A percentile compares a stretch with the other conserved stretches of the same genome.
Conservation (phyloP, 2,329 filamentous ascomycete species). For the Hypoxylon sp. region DNA sequence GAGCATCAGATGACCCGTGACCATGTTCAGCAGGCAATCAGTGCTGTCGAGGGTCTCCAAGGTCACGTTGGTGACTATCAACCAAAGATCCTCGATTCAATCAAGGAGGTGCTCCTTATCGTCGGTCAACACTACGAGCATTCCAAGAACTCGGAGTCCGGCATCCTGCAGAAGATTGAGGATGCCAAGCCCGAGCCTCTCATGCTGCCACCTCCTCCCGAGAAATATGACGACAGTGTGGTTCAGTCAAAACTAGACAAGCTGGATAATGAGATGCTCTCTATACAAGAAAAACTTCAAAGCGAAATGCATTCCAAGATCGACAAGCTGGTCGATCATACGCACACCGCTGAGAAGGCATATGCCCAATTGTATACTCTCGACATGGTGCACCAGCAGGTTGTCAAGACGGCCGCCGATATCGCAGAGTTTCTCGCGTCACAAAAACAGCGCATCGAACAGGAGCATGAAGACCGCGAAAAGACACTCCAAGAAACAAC, state of each 20-base stretch:
- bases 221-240: conserved; percentile 67
- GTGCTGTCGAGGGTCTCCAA: conserved; percentile 81
- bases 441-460: conserved; percentile 80
- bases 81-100: conserved; percentile 87
- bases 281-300: conserved; percentile 52
- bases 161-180: conserved; percentile 72
- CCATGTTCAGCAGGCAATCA: conserved; percentile 81
- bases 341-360: conserved; percentile 76
- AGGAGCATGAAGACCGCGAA: conserved; percentile 84
- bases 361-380: conserved; percentile 84
- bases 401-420: conserved; percentile 86
- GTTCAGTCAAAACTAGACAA: conserved; percentile 46
- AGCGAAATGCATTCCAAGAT: conserved; percentile 55
- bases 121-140: conserved; percentile 92
- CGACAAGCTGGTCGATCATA: conserved; percentile 73
- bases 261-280: conserved; percentile 48
- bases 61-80: conserved; percentile 85
- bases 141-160: conserved; percentile 75
- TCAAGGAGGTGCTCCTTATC: conserved; percentile 87
- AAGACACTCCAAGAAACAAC: conserved; percentile 85
- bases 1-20: conserved; percentile 89
- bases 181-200: conserved; percentile 71
- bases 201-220: conserved; percentile 69
- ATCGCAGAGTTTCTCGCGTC: conserved; percentile 85
- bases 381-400: conserved; percentile 89